Conservation (phyloP, 208 protist species). For the Leishmania major region DNA sequence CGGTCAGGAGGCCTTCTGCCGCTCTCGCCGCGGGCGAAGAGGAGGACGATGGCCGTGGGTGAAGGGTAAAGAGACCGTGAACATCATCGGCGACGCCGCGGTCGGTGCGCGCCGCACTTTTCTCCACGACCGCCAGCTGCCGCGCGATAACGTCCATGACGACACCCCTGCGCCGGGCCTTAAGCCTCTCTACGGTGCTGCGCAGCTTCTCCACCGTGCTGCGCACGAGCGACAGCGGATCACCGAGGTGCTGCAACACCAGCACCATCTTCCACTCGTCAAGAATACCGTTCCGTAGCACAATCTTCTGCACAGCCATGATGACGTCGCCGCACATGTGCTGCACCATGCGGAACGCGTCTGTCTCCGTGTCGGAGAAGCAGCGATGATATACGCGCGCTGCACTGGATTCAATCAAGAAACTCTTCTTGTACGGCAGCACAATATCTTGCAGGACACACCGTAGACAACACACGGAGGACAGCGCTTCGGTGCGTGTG, state of each 20-base stretch:
- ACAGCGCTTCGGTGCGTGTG: conserved; percentile 32
- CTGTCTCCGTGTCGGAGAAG: conserved; percentile 39
- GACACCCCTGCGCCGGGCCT: conserved; percentile 4
- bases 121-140: conserved; percentile 14
- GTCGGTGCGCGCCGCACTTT: conserved; percentile 4
- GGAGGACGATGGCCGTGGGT: conserved; percentile 4
- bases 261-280: conserved; percentile 47
- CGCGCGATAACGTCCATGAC: conserved; percentile 7
- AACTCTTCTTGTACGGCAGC: conserved; percentile 58
- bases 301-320: conserved; percentile 30
- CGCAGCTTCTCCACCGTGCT: conserved; percentile 35
- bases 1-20: neutral
- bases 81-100: conserved; percentile 21
- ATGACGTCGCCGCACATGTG: conserved; percentile 43
- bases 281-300: conserved; percentile 25
- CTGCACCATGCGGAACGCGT: conserved; percentile 48
- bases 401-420: conserved; percentile 18
- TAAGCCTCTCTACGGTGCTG: conserved; percentile 5
- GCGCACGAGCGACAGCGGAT: conserved; percentile 24
- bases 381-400: conserved; percentile 8
- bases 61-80: conserved; percentile 27
- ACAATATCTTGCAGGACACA: conserved; percentile 43
- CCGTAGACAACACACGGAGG: conserved; percentile 37
- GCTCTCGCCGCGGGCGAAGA: neutral
- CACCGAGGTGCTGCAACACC: conserved; percentile 30